phyloP scores from a whole-genome alignment of 1,284 basidiomycete species.

The Chondrostereum purpureum region DNA sequence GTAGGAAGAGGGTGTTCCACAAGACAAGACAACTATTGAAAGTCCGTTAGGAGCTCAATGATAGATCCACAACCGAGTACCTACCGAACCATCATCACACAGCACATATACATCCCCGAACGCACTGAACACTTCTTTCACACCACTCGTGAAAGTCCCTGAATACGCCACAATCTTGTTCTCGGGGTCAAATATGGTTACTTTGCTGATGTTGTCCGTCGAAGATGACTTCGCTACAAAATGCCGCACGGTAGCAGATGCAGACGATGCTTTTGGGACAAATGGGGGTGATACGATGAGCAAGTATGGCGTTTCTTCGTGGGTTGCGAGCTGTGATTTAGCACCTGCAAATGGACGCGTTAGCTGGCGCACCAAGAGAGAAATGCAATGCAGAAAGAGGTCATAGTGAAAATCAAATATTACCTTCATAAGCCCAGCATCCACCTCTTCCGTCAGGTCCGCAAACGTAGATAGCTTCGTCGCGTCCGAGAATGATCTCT shows the following conservation, averaged over 20 bases:
- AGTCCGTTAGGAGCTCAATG: constrained; percentile 6
- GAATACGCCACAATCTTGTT: constrained; percentile 89
- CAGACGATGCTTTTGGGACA: constrained; percentile 55
- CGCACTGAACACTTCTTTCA: constrained; percentile 72
- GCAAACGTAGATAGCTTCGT: constrained; percentile 90
- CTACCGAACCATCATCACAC: constrained; percentile 69
- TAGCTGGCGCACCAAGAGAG: constrained; percentile 40
- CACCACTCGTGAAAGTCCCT: constrained; percentile 72
- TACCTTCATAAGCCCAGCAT: constrained; percentile 89
- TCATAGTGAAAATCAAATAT: constrained; percentile 6
- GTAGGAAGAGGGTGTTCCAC: constrained; percentile 74
- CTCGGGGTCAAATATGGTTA: constrained; percentile 88
- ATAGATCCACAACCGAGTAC: constrained; percentile 12
- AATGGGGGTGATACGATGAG: constrained; percentile 87
- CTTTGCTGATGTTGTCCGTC: constrained; percentile 70
- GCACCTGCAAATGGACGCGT: constrained; percentile 66
- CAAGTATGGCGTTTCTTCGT: constrained; percentile 47
- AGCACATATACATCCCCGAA: constrained; percentile 78
- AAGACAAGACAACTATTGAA: constrained; percentile 56
- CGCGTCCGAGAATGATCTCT: constrained; percentile 82
- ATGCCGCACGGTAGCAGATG: constrained; percentile 72
- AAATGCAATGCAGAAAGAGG: constrained; percentile 2
- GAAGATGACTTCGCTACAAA: constrained; percentile 49
- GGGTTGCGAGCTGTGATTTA: constrained; percentile 33
- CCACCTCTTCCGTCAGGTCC: constrained; percentile 79